phyloP scores from a whole-genome alignment of 352 stramenopile species.

The Elongisporangium undulatum region DNA sequence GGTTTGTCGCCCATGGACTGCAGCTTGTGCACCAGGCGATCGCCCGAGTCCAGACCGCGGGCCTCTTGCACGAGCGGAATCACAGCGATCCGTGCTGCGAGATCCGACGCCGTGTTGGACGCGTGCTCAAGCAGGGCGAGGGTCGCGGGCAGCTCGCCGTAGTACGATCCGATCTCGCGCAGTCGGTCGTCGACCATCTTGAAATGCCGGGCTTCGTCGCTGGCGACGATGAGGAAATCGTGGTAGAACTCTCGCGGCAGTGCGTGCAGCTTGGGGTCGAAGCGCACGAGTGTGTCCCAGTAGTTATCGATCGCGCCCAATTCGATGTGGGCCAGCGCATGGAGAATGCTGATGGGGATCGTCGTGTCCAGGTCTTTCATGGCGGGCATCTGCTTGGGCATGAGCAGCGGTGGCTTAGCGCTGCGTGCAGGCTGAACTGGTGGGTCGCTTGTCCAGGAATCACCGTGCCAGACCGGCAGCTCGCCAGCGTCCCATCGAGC shows the following conservation, averaged over 20 bases:
- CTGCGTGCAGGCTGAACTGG: slow-evolving; percentile 47
- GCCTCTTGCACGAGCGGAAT: slow-evolving; percentile 82
- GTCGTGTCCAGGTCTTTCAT: slow-evolving; percentile 60
- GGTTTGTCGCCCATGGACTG: slow-evolving; percentile 58
- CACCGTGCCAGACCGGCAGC: slow-evolving; percentile 31
- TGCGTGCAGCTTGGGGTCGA: slow-evolving; percentile 43
- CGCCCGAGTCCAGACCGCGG: slow-evolving; percentile 68
- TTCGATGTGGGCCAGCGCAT: slow-evolving; percentile 84
- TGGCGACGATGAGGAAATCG: slow-evolving; percentile 67
- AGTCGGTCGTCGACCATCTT: slow-evolving; percentile 65
- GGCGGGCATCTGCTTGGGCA: slow-evolving; percentile 68
- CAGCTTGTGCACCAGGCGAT: slow-evolving; percentile 68
- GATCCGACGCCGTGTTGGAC: slow-evolving; percentile 54
- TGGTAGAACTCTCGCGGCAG: slow-evolving; percentile 62
- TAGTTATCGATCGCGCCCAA: slow-evolving; percentile 87
- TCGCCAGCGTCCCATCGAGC: slow-evolving; percentile 28
- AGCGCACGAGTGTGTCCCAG: slow-evolving; percentile 83
- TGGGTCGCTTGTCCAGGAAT: slow-evolving; percentile 29
- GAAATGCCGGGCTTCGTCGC: slow-evolving; percentile 81
- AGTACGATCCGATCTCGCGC: slow-evolving; percentile 52
- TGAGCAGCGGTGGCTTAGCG: slow-evolving; percentile 35
- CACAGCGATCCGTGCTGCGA: slow-evolving; percentile 71
- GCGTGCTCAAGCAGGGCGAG: slow-evolving; percentile 67
- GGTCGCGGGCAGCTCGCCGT: slow-evolving; percentile 65
- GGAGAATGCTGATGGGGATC: slow-evolving; percentile 73